Base-by-base conservation (phyloP, 1,139 yeast species). In the Diutina scorzettiae region DNA sequence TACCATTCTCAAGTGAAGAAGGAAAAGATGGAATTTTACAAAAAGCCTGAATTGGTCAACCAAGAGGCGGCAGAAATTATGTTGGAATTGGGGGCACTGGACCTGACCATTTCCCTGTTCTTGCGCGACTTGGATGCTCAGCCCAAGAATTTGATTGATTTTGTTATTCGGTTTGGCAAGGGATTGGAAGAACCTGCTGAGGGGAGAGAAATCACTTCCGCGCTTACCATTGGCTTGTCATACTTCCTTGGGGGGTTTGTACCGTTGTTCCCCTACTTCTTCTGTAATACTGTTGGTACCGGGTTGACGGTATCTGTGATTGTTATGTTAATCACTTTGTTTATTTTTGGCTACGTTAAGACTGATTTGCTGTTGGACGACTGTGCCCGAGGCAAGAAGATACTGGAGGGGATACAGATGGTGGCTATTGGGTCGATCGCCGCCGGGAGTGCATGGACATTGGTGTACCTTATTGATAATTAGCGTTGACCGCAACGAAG, bases 371-470 rank as follows among this genome's bases (percentile, higher is more conserved):
- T 96, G 8, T 76, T 89, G 65, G 78, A 76, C 32, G 89, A 80
- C 48, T 77, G 86, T 53, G 72, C 85, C 14, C 60, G 60, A 8
- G 54, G 57, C 46, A 78, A 76, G 53, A 83, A 85, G 54, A 63
- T 82, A 5, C 62, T 66, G 41, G 95, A 87, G 58, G 97, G 97
- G 42, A 44, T 82, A 36, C 95, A 87, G 62, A 91, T 91, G 97
- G 80, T 87, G 44, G 64, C 82, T 18, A 89, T 86, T 42, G 98
- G 98, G 37, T 94, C 96, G 16, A 64, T 83, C 28, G 98, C 98
- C 21, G 98, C 98, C 4, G 95, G 95, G 6, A 85, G 95, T 21
- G 97, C 98, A 18, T 91, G 96, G 96, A 78, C 78, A 40, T 73
- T 89, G 57, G 97, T 91, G 39, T 81, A 79, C 56, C 63, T 81